phyloP scores from a whole-genome alignment of 2,329 filamentous ascomycete species.

The Colletotrichum sp. region DNA sequence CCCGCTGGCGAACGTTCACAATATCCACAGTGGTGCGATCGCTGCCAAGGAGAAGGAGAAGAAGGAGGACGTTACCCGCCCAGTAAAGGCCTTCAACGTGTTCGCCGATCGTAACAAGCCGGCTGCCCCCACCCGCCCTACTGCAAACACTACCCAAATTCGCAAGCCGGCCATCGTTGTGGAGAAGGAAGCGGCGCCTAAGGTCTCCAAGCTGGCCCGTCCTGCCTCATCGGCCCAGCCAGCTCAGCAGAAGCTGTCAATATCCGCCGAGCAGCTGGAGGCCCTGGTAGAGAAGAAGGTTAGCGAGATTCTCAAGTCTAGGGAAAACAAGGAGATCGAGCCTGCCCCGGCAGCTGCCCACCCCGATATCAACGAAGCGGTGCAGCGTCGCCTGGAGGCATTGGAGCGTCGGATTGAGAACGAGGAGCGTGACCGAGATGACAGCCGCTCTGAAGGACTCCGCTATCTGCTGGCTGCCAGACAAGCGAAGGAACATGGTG shows the following conservation, averaged over 20 bases:
- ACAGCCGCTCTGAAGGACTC: conserved; percentile 79
- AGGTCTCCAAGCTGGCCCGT: conserved; percentile 36
- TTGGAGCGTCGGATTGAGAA: conserved; percentile 83
- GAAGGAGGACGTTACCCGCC: conserved; percentile 65
- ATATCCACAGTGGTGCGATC: conserved; percentile 67
- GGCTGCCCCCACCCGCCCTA: conserved; percentile 33
- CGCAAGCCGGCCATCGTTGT: conserved; percentile 45
- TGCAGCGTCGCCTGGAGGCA: conserved; percentile 81
- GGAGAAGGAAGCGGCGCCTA: conserved; percentile 38
- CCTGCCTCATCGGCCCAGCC: conserved; percentile 32
- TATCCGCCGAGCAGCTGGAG: conserved; percentile 80
- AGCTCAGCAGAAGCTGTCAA: conserved; percentile 41
- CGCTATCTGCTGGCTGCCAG: conserved; percentile 89
- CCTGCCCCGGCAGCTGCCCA: conserved; percentile 36
- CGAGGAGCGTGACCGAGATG: conserved; percentile 62
- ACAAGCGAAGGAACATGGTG: conserved; percentile 84
- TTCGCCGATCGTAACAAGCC: conserved; percentile 75
- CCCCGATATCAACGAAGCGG: conserved; percentile 71
- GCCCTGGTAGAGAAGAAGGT: conserved; percentile 93
- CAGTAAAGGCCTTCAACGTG: conserved; percentile 83
- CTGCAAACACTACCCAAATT: conserved; percentile 36
- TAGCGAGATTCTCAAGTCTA: conserved; percentile 83
- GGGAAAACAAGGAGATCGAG: conserved; percentile 62
- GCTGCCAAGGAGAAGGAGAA: conserved; percentile 48
- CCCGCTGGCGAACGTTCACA: conserved; percentile 76